Conservation (phyloP, 73 alveolate genomes). For the Effrenium voratum region DNA sequence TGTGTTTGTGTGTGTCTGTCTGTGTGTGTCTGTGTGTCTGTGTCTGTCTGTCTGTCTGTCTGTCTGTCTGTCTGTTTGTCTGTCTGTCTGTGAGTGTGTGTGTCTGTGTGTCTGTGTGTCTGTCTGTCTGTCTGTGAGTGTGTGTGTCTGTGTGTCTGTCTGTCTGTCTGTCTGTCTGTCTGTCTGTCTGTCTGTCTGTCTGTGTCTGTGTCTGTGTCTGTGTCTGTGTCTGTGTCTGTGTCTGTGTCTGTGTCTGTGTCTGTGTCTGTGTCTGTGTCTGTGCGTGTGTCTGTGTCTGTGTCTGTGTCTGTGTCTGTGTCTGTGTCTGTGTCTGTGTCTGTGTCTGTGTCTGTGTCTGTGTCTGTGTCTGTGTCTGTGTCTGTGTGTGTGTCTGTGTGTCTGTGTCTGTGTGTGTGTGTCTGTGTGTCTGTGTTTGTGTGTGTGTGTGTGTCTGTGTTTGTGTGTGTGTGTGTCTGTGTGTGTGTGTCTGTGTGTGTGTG, state of each 20-base stretch:
- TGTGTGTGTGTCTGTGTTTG: conserved; percentile 10
- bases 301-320: conserved; percentile 6
- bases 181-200: conserved; percentile 25
- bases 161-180: conserved; percentile 20
- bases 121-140: conserved; percentile 4
- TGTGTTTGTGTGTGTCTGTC: not conserved
- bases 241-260: conserved; percentile 13
- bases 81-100: not conserved
- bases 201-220: conserved; percentile 6
- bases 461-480: conserved; percentile 13
- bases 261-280: conserved; percentile 13
- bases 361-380: conserved; percentile 13
- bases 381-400: conserved; percentile 31
- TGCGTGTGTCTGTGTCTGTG: conserved; percentile 20
- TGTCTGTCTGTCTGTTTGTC: not conserved
- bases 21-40: not conserved
- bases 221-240: conserved; percentile 13
- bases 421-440: conserved; percentile 3
- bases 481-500: conserved; percentile 24
- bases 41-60: not conserved
- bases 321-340: conserved; percentile 6
- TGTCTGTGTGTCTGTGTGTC: not conserved
- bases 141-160: conserved; percentile 13
- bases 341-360: conserved; percentile 13
- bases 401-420: conserved; percentile 13